Conservation (phyloP, 495 filamentous ascomycete genomes). For the Penicillium argentinense region DNA sequence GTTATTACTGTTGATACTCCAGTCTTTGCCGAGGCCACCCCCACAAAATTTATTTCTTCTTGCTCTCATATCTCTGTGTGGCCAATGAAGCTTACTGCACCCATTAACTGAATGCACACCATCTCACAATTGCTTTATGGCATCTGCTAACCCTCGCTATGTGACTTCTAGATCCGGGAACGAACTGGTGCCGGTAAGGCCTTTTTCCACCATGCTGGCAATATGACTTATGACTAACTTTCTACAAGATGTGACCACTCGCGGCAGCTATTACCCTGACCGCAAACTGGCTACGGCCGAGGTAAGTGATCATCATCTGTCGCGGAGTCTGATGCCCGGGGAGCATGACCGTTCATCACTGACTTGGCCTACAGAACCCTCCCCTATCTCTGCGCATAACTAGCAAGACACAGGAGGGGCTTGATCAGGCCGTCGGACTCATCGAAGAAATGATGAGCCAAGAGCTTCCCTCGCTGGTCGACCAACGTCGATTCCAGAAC, state of each 20-base stretch:
- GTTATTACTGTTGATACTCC: conserved; percentile 76
- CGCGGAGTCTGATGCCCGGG: too few species aligned
- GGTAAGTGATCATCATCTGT: conserved; percentile 53
- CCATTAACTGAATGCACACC: conserved; percentile 62
- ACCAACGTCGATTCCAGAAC: conserved; percentile 90
- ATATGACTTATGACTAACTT: conserved; percentile 57
- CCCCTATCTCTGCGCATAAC: conserved; percentile 94
- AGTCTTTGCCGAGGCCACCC: conserved; percentile 42
- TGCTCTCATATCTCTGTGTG: conserved; percentile 51
- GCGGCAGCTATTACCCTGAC: conserved; percentile 94
- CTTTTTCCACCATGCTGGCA: conserved; percentile 49
- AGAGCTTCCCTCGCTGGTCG: conserved; percentile 91
- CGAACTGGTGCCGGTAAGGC: conserved; percentile 99
- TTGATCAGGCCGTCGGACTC: conserved; percentile 80
- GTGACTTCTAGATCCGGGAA: conserved; percentile 99
- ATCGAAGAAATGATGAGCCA: conserved; percentile 96
- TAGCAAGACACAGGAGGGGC: conserved; percentile 85
- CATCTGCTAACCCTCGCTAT: conserved; percentile 95
- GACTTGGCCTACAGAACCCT: conserved; percentile 62
- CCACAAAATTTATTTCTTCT: conserved; percentile 35
- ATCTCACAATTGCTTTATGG: conserved; percentile 74
- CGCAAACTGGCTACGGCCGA: conserved; percentile 93
- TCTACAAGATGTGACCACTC: conserved; percentile 96
- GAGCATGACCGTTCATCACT: not conserved
- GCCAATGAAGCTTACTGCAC: conserved; percentile 86